These are phyloP conservation scores for Ogataea sp. DNA, from an alignment of 805 yeast genomes.

Conservation along the genomic window DNA sequence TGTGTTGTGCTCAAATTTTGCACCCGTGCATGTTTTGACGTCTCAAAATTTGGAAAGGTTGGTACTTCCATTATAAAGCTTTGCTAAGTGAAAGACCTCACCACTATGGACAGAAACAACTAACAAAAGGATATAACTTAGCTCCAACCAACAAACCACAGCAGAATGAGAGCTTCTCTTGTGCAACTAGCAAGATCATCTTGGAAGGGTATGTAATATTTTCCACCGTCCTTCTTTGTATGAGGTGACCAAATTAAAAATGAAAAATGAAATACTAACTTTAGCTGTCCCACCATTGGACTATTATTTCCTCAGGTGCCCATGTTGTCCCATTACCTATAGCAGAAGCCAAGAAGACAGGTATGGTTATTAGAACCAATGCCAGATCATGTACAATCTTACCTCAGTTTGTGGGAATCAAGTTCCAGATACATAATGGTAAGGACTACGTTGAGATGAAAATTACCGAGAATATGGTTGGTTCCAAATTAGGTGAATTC, in stretches of 20 bases:
- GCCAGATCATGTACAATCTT: slow-evolving; percentile 91
- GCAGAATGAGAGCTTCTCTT: slow-evolving; percentile 31
- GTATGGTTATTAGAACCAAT: slow-evolving; percentile 88
- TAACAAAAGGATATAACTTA: not conserved
- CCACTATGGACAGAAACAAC: too few relatives aligned
- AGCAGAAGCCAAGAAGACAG: slow-evolving; percentile 70
- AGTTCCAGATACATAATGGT: slow-evolving; percentile 94
- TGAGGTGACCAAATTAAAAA: too few relatives aligned
- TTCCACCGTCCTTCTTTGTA: too few relatives aligned
- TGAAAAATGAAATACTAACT: slow-evolving; percentile 1
- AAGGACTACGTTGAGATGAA: slow-evolving; percentile 85
- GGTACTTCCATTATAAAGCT: too few relatives aligned
- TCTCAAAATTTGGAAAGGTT: too few relatives aligned
- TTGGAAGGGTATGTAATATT: slow-evolving; percentile 40
- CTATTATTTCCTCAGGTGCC: slow-evolving; percentile 56
- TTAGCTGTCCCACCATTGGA: too few relatives aligned
- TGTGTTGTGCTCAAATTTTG: too few relatives aligned
- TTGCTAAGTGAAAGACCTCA: too few relatives aligned
- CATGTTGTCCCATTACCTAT: slow-evolving; percentile 93
- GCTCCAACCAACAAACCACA: too few relatives aligned
- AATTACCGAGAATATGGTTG: slow-evolving; percentile 93
- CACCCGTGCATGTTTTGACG: too few relatives aligned
- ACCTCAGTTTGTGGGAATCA: slow-evolving; percentile 92
- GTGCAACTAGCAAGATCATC: slow-evolving; percentile 41
- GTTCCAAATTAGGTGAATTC: slow-evolving; percentile 89